phyloP scores from a whole-genome alignment of 2,329 filamentous ascomycete genomes.

The Colletotrichum sidae region DNA sequence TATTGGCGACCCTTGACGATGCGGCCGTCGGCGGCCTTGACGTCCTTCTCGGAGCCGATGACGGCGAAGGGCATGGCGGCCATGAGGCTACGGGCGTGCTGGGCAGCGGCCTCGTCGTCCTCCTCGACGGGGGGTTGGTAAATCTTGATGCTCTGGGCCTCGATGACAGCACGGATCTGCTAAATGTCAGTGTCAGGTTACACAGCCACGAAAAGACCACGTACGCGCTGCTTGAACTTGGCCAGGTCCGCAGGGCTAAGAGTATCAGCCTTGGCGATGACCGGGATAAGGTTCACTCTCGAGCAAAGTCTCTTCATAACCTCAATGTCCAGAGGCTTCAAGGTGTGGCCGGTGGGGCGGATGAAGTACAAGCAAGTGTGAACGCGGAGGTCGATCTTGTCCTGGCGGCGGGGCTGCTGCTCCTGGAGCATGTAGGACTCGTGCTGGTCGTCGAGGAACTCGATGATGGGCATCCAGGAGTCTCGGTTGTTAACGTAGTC shows the following conservation, averaged over 20 bases:
- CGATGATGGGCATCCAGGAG: conserved; percentile 99
- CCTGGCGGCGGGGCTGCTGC: conserved; percentile 96
- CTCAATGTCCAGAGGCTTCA: conserved; percentile 99
- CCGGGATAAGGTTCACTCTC: conserved; percentile 97
- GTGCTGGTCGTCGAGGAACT: conserved; percentile 99
- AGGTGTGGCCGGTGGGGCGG: conserved; percentile 95
- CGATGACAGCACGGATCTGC: conserved; percentile 93
- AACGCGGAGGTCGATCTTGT: conserved; percentile 99
- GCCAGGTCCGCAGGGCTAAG: conserved; percentile 91
- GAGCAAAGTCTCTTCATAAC: conserved; percentile 99
- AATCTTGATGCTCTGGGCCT: conserved; percentile 99
- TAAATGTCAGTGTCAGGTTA: conserved; percentile 19
- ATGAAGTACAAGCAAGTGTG: conserved; percentile 99
- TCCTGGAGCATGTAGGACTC: conserved; percentile 99
- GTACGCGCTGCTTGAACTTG: conserved; percentile 94
- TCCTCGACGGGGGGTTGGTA: conserved; percentile 98
- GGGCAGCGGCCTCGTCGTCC: conserved; percentile 94
- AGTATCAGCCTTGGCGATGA: conserved; percentile 98
- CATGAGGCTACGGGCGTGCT: conserved; percentile 95
- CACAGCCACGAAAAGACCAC: conserved; percentile 46
- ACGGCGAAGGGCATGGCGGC: conserved; percentile 98
- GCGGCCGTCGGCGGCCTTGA: conserved; percentile 94
- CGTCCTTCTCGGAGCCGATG: conserved; percentile 99
- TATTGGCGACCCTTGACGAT: conserved; percentile 99
- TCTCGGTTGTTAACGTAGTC: conserved; percentile 99